Base-by-base conservation (phyloP, 768 basidiomycete genomes). In the Mycena kentingensis region DNA sequence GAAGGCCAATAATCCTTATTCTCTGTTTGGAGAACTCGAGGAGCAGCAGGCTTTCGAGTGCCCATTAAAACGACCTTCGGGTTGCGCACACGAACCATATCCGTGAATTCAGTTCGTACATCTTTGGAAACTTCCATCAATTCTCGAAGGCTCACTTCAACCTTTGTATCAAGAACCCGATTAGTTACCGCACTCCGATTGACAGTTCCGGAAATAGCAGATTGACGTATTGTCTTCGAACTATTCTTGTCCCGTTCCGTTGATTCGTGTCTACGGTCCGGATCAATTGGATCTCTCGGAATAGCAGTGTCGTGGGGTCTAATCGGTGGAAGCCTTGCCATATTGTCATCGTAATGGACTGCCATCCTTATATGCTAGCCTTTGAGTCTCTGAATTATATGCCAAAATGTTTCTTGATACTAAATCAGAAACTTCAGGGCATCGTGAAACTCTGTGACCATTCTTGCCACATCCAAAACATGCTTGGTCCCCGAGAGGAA, bases 111-210 rank as follows among this genome's bases (percentile, higher is more conserved):
- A 11, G 28, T 44, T 4, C 49, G 41, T n/a, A 51, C 39, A 5
- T 51, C 49, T 28, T 51, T 51, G 7, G 49, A 51, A 3, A 42
- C 16, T 12, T 51, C 49, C 49, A 51, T 51, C 5, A 51, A 25
- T 24, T 51, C 49, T 29, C 49, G 4, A 6, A 51, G 11, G 4
- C 39, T 43, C 11, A 51, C 31, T 5, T 29, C 39, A 5, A 51
- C 4, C 25, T 39, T n/a, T 13, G 42, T 25, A 25, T 51, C 49
- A 19, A 51, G 31, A 5, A 51, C 34, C 8, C 49, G 39, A 19
- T 51, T 32, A 1, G 41, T 42, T 15, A 51, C 42, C 3, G 42
- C 31, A 1, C 28, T 26, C 5, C 42, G 39, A 35, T 51, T 35
- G 3, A 51, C 49, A 5, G 49, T 51, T 3, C 18, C 15, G 1